Conservation (phyloP, 306 rosid species). For the Dicorynia guianensis region DNA sequence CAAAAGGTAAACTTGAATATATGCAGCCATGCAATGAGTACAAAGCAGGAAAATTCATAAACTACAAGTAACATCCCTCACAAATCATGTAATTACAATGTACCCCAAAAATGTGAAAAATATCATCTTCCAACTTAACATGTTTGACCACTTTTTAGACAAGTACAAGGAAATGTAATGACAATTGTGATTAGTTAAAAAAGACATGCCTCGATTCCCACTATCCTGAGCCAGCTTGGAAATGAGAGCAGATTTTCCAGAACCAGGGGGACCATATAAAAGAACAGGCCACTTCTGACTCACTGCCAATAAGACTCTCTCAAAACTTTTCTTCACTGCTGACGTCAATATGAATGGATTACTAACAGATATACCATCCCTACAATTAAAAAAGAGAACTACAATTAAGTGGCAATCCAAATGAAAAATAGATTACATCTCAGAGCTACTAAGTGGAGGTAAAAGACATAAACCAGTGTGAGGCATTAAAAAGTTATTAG, state of each 20-base stretch:
- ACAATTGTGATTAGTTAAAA: neutral
- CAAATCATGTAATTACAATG: constrained; percentile 12
- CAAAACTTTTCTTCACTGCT: constrained; percentile 66
- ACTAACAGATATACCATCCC: constrained; percentile 52
- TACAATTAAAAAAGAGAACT: constrained; percentile 44
- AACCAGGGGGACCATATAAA: constrained; percentile 81
- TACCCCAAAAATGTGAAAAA: neutral
- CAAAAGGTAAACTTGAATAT: neutral
- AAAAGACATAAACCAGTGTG: constrained; percentile 15
- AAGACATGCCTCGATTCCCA: constrained; percentile 53
- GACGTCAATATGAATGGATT: constrained; percentile 68
- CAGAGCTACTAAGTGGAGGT: neutral
- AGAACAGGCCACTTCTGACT: constrained; percentile 93
- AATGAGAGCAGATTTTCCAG: constrained; percentile 90
- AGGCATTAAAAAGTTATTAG: constrained; percentile 18
- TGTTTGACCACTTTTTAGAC: constrained; percentile 27
- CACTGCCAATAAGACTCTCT: constrained; percentile 72
- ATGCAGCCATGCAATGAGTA: constrained; percentile 11
- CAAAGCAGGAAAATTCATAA: neutral
- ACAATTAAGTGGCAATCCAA: constrained; percentile 25
- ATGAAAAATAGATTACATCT: constrained; percentile 31
- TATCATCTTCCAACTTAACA: constrained; percentile 22
- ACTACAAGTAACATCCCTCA: neutral
- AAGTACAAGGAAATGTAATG: neutral
- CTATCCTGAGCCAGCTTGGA: constrained; percentile 70